Evolutionary conservation across 2,329 filamentous ascomycete genomes (phyloP), one percentile per base, ranked within the genome.

Genomic region (Diaporthe aspalathi): DNA sequence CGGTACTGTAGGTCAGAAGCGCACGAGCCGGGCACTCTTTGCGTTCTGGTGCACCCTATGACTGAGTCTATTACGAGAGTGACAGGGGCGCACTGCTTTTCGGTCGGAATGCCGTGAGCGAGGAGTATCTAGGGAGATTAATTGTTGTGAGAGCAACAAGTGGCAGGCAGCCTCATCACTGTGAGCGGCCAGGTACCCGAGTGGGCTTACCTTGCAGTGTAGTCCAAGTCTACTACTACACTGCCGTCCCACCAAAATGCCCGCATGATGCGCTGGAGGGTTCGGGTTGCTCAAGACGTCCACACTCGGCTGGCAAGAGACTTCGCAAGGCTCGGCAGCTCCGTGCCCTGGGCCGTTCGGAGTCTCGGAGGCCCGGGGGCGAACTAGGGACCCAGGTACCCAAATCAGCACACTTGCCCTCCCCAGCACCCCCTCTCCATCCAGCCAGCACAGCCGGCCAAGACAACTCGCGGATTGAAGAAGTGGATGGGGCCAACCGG

Each of bases 331-430:
- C 60, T 63, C 60, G 60, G 60, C 60, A 63, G 60, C 60, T 63
- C 60, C 60, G 60, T 63, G 60, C 27, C n/a, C 60, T 63, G 12
- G 29, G 22, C 60, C 60, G 60, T 24, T 63, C 60, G 43, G 60
- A 38, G 43, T 27, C 43, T 35, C 43, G 43, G 60, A 32, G 40
- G 57, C 57, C 22, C 40, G 57, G 57, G 56, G 56, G 56, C 56
- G 17, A 32, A 35, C 27, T 5, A 27, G 14, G 22, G 27, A 50
- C 45, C 45, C n/a, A 47, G 2, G 27, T n/a, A 38, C 35, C 35
- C 35, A 38, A 38, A 38, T 38, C 12, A 38, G 35, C 12, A 38
- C 27, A 47, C 20, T 3, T 20, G 20, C 47, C n/a, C n/a, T n/a
- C n/a, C n/a, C n/a, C n/a, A n/a, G 40, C 17, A 27, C 57, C 57